Conservation (phyloP, 768 basidiomycete genomes). For the Scleroderma bovista region DNA sequence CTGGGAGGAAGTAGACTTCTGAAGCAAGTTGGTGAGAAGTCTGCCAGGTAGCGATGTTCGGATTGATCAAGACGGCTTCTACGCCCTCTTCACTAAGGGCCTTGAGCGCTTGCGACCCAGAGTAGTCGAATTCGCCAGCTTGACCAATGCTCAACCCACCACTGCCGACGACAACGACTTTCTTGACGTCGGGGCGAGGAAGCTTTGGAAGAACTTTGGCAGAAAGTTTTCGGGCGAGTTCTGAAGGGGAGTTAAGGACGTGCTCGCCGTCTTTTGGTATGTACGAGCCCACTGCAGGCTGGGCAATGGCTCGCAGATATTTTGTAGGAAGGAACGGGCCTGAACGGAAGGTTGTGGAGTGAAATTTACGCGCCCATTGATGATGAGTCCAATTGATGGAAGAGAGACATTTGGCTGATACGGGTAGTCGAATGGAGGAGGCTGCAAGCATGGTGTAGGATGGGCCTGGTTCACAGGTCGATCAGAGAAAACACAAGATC, state of each 20-base stretch:
- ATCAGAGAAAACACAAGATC: constrained; percentile 27
- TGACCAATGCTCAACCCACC: constrained; percentile 97
- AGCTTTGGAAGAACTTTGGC: constrained; percentile 92
- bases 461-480: constrained; percentile 8
- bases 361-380: constrained; percentile 42
- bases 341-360: constrained; percentile 36
- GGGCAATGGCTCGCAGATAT: constrained; percentile 60
- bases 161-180: constrained; percentile 93
- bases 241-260: constrained; percentile 89
- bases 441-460: constrained; percentile 9
- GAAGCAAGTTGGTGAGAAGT: constrained; percentile 96
- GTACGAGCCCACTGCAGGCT: constrained; percentile 71
- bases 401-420: constrained; percentile 8
- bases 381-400: constrained; percentile 14
- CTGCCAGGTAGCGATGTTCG: constrained; percentile 99
- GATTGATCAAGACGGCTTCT: constrained; percentile 92
- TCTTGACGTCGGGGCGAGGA: constrained; percentile 85
- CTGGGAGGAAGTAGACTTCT: constrained; percentile 95
- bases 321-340: constrained; percentile 40
- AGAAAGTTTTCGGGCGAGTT: constrained; percentile 88
- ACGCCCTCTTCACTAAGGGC: constrained; percentile 95
- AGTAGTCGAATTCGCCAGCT: constrained; percentile 99
- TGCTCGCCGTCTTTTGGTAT: constrained; percentile 58
- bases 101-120: constrained; percentile 97
- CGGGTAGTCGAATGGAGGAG: constrained; percentile 7